A percentile compares a stretch with the other conserved stretches of the same genome.
Evolutionary conservation across 805 yeast genomes (phyloP).

Genomic region (Sungouiella blattae): DNA sequence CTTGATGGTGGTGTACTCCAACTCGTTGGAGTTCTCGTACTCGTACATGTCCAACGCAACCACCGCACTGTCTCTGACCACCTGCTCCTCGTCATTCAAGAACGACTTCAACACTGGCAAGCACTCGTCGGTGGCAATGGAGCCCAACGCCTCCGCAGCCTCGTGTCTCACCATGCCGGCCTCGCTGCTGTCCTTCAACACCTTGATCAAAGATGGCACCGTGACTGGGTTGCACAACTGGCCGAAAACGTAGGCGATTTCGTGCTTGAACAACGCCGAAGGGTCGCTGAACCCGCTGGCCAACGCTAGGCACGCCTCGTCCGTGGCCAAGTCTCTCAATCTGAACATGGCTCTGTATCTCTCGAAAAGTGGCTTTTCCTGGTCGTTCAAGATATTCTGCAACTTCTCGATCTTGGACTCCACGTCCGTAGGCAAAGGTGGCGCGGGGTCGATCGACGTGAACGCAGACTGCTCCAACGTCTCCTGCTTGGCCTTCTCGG

Average conservation of each 20-base stretch:
- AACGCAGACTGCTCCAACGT: constrained; percentile 71
- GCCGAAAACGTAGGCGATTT: constrained; percentile 97
- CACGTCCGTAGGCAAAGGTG: constrained; percentile 72
- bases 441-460: constrained; percentile 95
- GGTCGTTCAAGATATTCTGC: constrained; percentile 68
- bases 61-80: constrained; percentile 93
- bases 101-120: constrained; percentile 80
- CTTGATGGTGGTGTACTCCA: constrained; percentile 61
- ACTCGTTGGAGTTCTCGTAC: constrained; percentile 79
- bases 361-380: constrained; percentile 75
- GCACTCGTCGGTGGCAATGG: constrained; percentile 94
- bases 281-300: constrained; percentile 88
- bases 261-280: constrained; percentile 94
- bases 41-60: constrained; percentile 99
- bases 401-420: constrained; percentile 62
- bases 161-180: constrained; percentile 99
- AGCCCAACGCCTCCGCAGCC: constrained; percentile 98
- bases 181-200: constrained; percentile 70
- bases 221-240: constrained; percentile 92
- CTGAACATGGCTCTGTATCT: constrained; percentile 99
- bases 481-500: constrained; percentile 64
- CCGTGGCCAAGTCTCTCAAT: constrained; percentile 88
- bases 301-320: constrained; percentile 88
- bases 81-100: constrained; percentile 77
- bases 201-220: constrained; percentile 82